phyloP scores from a whole-genome alignment of 2,329 filamentous ascomycete species.

The Neurospora sp. region DNA sequence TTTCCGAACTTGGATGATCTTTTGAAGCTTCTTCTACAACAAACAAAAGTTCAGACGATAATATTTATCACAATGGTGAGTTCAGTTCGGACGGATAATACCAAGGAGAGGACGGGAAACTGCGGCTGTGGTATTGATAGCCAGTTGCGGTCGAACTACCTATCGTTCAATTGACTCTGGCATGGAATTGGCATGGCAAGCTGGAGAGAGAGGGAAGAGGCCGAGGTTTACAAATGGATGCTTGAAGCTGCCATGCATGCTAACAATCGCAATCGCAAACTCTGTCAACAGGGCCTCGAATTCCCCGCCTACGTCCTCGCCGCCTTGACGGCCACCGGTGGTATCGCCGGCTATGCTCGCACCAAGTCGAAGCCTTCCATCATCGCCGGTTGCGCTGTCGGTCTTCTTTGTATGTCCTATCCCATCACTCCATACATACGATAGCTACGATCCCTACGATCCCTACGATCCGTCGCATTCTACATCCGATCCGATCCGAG shows the following conservation, averaged over 20 bases:
- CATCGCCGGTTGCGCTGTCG: conserved; percentile 75
- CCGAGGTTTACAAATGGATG: background rate
- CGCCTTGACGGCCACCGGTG: conserved; percentile 74
- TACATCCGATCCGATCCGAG: background rate
- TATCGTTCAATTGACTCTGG: too few species aligned
- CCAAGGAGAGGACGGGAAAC: too few species aligned
- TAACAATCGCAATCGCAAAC: background rate
- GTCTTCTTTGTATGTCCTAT: conserved; percentile 43
- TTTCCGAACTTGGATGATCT: background rate
- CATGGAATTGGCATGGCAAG: too few species aligned
- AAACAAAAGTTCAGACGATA: background rate
- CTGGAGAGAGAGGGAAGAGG: background rate
- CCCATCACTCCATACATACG: background rate
- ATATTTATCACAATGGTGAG: background rate
- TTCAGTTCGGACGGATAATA: background rate
- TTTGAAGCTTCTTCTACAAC: background rate
- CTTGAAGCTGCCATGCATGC: background rate
- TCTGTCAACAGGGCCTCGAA: conserved; percentile 23
- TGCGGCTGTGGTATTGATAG: background rate
- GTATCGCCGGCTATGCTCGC: conserved; percentile 75
- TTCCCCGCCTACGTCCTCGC: conserved; percentile 68
- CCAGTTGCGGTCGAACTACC: too few species aligned
- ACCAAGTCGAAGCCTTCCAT: conserved; percentile 83
- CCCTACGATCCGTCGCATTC: background rate
- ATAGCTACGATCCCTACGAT: too few species aligned